Evolutionary conservation across 2,329 filamentous ascomycete species (phyloP).

Genomic region (Diaporthe citriasiana): DNA sequence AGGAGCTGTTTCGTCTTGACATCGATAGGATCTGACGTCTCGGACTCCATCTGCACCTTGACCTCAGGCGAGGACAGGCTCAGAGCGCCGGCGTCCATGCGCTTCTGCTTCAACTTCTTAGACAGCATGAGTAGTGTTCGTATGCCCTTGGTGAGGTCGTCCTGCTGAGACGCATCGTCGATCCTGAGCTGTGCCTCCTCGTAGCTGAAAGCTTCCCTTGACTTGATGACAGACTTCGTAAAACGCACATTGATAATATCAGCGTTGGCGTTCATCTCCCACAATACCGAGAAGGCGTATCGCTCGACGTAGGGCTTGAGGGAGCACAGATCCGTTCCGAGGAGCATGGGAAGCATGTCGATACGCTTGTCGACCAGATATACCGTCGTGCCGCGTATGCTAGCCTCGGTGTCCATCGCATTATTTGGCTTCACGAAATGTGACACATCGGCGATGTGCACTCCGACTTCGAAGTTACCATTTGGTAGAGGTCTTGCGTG

Average conservation of each 20-base stretch:
- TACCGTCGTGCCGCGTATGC: slow-evolving; percentile 93
- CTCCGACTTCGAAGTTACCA: slow-evolving; percentile 95
- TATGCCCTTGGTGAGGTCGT: slow-evolving; percentile 92
- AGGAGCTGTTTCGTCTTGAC: slow-evolving; percentile 95
- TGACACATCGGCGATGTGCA: slow-evolving; percentile 99
- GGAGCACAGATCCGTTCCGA: slow-evolving; percentile 96
- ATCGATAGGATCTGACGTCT: slow-evolving; percentile 95
- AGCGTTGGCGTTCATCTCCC: slow-evolving; percentile 89
- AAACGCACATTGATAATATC: slow-evolving; percentile 89
- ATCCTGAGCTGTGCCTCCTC: slow-evolving; percentile 95
- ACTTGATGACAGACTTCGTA: slow-evolving; percentile 98
- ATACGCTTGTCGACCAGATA: slow-evolving; percentile 99
- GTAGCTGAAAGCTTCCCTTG: slow-evolving; percentile 96
- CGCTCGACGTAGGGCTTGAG: slow-evolving; percentile 98
- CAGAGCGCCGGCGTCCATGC: slow-evolving; percentile 94
- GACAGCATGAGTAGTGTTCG: slow-evolving; percentile 88
- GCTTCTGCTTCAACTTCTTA: slow-evolving; percentile 93
- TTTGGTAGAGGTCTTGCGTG: slow-evolving; percentile 89
- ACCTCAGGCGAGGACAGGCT: slow-evolving; percentile 99
- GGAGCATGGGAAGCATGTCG: slow-evolving; percentile 97
- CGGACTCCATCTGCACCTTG: slow-evolving; percentile 93
- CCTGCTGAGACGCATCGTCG: slow-evolving; percentile 87
- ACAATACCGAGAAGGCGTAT: slow-evolving; percentile 86
- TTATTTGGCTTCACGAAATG: slow-evolving; percentile 98
- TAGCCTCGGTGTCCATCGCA: slow-evolving; percentile 96